Evolutionary conservation across 2,329 filamentous ascomycete species (phyloP).

Genomic region (Gaeumannomyces tritici): DNA sequence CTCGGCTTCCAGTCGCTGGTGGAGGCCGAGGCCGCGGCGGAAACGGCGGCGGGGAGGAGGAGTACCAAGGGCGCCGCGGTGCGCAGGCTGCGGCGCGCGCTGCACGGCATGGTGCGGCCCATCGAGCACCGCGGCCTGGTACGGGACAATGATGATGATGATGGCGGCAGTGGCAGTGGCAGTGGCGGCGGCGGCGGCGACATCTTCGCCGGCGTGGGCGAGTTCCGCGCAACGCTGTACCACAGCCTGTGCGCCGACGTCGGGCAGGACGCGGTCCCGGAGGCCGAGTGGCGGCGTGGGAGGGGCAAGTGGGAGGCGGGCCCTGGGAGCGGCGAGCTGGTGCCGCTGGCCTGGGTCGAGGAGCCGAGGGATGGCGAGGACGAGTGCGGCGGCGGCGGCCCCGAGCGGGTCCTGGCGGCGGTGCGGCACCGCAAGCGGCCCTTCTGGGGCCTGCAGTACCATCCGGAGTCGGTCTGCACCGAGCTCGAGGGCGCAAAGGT

Average conservation of each 20-base stretch:
- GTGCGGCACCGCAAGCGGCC: slow-evolving; percentile 59
- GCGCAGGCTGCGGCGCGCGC: slow-evolving; percentile 56
- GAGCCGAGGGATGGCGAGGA: slow-evolving; percentile 27
- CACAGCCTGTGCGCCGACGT: slow-evolving; percentile 54
- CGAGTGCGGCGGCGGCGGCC: slow-evolving; percentile 25
- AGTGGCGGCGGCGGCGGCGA: slow-evolving; percentile 28
- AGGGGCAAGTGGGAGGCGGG: slow-evolving; percentile 27
- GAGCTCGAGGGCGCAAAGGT: slow-evolving; percentile 55
- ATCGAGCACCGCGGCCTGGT: slow-evolving; percentile 42
- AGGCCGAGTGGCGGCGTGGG: slow-evolving; percentile 21
- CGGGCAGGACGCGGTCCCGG: slow-evolving; percentile 32
- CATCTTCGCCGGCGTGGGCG: slow-evolving; percentile 53
- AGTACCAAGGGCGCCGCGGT: slow-evolving; percentile 37
- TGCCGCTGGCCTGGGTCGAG: slow-evolving; percentile 55
- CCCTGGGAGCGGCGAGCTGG: slow-evolving; percentile 26
- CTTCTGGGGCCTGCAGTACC: slow-evolving; percentile 83
- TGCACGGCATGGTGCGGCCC: slow-evolving; percentile 71
- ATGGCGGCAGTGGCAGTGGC: too few relatives aligned
- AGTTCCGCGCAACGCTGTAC: slow-evolving; percentile 66
- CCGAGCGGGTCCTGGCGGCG: slow-evolving; percentile 63
- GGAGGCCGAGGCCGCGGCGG: too few relatives aligned
- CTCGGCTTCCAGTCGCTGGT: slow-evolving; percentile 81
- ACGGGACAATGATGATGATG: too few relatives aligned
- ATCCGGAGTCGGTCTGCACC: slow-evolving; percentile 83
- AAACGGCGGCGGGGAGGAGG: slow-evolving; percentile 44